phyloP scores from a whole-genome alignment of 1,284 basidiomycete genomes.

The Vanrija pseudolonga region DNA sequence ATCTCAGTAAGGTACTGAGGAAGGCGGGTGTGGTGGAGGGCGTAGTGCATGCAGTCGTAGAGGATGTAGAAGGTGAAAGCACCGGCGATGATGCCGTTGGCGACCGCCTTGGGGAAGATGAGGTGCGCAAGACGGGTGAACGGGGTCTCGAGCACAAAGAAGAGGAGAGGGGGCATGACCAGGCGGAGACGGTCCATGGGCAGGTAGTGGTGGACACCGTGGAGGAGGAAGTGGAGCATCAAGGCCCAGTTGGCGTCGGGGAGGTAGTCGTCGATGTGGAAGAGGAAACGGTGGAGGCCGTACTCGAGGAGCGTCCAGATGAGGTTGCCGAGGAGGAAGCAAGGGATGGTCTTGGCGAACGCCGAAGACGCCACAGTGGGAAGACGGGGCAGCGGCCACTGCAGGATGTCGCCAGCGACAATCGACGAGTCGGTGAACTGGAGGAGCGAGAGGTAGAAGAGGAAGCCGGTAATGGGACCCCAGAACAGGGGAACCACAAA shows the following conservation, averaged over 20 bases:
- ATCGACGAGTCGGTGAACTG: constrained; percentile 65
- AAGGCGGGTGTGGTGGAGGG: constrained; percentile 82
- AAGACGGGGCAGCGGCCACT: constrained; percentile 28
- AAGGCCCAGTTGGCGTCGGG: constrained; percentile 80
- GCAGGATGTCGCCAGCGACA: constrained; percentile 30
- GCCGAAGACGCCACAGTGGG: constrained; percentile 29
- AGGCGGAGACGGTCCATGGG: constrained; percentile 94
- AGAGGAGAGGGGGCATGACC: constrained; percentile 94
- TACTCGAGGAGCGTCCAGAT: constrained; percentile 98
- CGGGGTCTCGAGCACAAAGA: constrained; percentile 72
- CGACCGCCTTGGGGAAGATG: constrained; percentile 77
- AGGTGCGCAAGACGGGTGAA: constrained; percentile 83
- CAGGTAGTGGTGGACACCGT: constrained; percentile 96
- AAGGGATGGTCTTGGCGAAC: constrained; percentile 55
- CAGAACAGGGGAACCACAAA: constrained; percentile 90
- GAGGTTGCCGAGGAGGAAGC: constrained; percentile 76
- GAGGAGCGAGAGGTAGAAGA: constrained; percentile 72
- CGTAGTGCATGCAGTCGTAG: constrained; percentile 91
- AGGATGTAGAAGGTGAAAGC: constrained; percentile 85
- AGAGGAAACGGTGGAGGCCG: constrained; percentile 91
- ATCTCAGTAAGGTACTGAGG: constrained; percentile 82
- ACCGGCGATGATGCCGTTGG: constrained; percentile 91
- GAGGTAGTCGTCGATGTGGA: constrained; percentile 89
- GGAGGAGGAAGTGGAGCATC: constrained; percentile 85
- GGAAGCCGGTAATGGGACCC: constrained; percentile 79